phyloP scores from a whole-genome alignment of 2,329 filamentous ascomycete species.

The Plectosphaerella cucumerina region DNA sequence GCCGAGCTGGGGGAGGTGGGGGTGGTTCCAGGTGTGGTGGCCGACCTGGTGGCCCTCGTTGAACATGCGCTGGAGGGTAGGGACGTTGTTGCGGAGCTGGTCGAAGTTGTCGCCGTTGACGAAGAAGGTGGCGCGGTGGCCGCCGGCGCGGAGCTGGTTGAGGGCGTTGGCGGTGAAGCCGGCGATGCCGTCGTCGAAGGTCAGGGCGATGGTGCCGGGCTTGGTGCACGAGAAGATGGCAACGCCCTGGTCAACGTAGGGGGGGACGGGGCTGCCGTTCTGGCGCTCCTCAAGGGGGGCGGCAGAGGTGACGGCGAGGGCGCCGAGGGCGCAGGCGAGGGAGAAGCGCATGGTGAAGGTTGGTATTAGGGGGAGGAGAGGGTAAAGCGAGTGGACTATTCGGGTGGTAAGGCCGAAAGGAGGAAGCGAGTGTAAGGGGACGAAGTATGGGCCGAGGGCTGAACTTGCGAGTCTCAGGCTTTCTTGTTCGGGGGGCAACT shows the following conservation, averaged over 20 bases:
- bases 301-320: constrained; percentile 20
- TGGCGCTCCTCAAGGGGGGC: constrained; percentile 20
- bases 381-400: neutral
- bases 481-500: too few species aligned
- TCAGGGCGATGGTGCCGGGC: constrained; percentile 33
- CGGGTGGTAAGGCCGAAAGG: too few species aligned
- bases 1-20: constrained; percentile 30
- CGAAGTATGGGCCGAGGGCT: neutral
- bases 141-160: constrained; percentile 23
- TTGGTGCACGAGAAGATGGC: constrained; percentile 18
- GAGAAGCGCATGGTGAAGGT: constrained; percentile 1
- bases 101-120: constrained; percentile 2
- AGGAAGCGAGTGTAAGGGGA: neutral
- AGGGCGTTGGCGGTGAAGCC: constrained; percentile 35
- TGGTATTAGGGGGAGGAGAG: neutral
- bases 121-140: constrained; percentile 28
- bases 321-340: constrained; percentile 10
- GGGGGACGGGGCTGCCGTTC: constrained; percentile 22
- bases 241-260: constrained; percentile 12
- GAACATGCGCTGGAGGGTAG: constrained; percentile 1
- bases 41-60: constrained; percentile 1
- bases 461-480: too few species aligned
- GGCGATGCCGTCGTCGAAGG: constrained; percentile 42
- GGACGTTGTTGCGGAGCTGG: neutral
- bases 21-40: constrained; percentile 35